Evolutionary conservation across 495 filamentous ascomycete species (phyloP), one percentile per base, ranked within the genome.

Genomic region (Daldinia caldariorum): DNA sequence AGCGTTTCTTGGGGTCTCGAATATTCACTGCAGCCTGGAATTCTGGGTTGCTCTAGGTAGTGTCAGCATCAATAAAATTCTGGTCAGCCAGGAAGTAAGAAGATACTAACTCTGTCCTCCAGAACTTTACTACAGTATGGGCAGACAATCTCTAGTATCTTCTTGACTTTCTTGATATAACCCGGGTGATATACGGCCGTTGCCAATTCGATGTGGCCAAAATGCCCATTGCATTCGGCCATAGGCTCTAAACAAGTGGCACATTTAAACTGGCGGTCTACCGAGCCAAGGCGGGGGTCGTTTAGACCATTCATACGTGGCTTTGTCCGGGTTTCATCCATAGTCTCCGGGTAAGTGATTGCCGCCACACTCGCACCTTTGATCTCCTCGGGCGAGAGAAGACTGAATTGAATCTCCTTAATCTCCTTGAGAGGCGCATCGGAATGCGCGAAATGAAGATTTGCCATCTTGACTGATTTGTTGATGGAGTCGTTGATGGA

Each of bases 391-490:
- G 96, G 95, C 16, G 94, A 94, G 74, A 97, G 84, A 66, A 99
- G 89, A 74, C 95, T 95, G 80, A 99, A 99, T 83, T 98, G 96
- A 69, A 99, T 97, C 86, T 98, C 95, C 85, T 97, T 88, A 69
- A 99, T 92, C 61, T 90, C 93, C 84, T 93, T 93, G 86, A 97
- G 83, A 73, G 94, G 93, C 88, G 95, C 95, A 84, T 92, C 94
- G 72, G 95, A 98, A 78, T 92, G 90, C 61, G 90, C 86, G 72
- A 97, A 97, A 76, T 90, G 90, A 74, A 97, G 90, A 83, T 96
- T 95, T 85, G 94, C 89, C 95, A 97, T 98, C 76, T 76, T 93
- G 73, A 59, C 26, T 43, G 66, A 70, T 66, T 57, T 60, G 66
- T 47, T 47, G 41, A 58, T 37, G 26, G 26, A 26, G 1, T 26